Evolutionary conservation across 2,329 filamentous ascomycete genomes (phyloP).

Genomic region (Nakataea oryzae): DNA sequence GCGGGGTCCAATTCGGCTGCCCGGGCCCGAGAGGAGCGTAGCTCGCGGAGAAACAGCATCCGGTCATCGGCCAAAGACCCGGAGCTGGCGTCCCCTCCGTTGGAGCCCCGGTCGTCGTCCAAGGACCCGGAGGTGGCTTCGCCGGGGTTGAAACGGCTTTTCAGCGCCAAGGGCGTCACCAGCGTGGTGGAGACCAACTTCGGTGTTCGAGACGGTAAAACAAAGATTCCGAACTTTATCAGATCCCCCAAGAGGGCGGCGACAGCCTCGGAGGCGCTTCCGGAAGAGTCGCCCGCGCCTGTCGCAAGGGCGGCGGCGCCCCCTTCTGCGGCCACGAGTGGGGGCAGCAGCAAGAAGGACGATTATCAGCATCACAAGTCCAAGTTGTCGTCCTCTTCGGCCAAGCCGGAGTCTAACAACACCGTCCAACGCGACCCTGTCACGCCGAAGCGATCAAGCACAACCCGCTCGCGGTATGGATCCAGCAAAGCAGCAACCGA

Average conservation of each 20-base stretch:
- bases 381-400: background rate
- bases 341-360: slow-evolving; percentile 4
- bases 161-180: slow-evolving; percentile 17
- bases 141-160: slow-evolving; percentile 2
- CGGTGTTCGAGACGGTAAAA: slow-evolving; percentile 21
- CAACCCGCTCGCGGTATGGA: slow-evolving; percentile 9
- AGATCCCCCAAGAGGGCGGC: background rate
- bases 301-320: background rate
- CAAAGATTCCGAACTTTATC: slow-evolving; percentile 3
- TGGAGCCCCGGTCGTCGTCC: slow-evolving; percentile 14
- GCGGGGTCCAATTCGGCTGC: background rate
- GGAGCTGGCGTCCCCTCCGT: slow-evolving; percentile 7
- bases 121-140: slow-evolving; percentile 6
- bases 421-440: slow-evolving; percentile 5
- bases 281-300: background rate
- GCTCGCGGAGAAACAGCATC: background rate
- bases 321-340: background rate
- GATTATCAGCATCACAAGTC: background rate
- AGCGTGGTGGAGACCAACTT: slow-evolving; percentile 17
- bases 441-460: slow-evolving; percentile 10
- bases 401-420: background rate
- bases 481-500: too few relatives aligned
- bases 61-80: background rate
- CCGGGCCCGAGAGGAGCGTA: background rate
- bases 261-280: background rate